Conservation (phyloP, 768 basidiomycete species). For the Lactifluus pinguis region DNA sequence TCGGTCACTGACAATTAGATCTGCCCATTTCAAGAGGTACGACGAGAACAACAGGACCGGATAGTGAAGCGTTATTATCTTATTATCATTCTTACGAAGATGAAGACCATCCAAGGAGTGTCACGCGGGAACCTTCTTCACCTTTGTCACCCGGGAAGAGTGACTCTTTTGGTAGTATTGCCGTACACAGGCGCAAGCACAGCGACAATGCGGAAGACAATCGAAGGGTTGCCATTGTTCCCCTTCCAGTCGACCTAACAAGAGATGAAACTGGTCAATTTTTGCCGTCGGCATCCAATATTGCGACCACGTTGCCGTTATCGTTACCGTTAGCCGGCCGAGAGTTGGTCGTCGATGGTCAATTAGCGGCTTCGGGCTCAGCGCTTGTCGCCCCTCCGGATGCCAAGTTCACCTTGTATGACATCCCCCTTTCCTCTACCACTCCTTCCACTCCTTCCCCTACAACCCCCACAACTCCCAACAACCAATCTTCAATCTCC, state of each 20-base stretch:
- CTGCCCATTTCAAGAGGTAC: no score
- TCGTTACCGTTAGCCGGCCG: constrained; percentile 2
- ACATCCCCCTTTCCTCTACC: not conserved
- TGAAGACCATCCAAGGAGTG: not conserved
- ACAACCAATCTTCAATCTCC: not conserved
- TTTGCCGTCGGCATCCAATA: not conserved
- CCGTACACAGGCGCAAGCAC: constrained; percentile 2
- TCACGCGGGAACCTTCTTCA: constrained; percentile 4
- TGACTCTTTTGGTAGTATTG: not conserved
- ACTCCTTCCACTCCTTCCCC: constrained; percentile 34
- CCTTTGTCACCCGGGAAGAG: constrained; percentile 1
- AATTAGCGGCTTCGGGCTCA: constrained; percentile 4
- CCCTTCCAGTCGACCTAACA: not conserved
- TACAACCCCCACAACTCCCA: constrained; percentile 18
- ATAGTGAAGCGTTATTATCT: no score
- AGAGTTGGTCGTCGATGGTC: constrained; percentile 1
- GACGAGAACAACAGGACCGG: no score
- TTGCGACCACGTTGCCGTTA: constrained; percentile 1
- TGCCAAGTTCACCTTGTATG: not conserved
- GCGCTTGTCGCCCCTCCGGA: constrained; percentile 10
- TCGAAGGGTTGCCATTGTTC: constrained; percentile 5
- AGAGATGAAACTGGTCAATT: not conserved
- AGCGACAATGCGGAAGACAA: constrained; percentile 3
- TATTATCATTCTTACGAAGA: no score
- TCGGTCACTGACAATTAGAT: no score